These are phyloP conservation scores for Malassezia japonica DNA, from an alignment of 1,284 basidiomycete genomes.

Conservation along the genomic window DNA sequence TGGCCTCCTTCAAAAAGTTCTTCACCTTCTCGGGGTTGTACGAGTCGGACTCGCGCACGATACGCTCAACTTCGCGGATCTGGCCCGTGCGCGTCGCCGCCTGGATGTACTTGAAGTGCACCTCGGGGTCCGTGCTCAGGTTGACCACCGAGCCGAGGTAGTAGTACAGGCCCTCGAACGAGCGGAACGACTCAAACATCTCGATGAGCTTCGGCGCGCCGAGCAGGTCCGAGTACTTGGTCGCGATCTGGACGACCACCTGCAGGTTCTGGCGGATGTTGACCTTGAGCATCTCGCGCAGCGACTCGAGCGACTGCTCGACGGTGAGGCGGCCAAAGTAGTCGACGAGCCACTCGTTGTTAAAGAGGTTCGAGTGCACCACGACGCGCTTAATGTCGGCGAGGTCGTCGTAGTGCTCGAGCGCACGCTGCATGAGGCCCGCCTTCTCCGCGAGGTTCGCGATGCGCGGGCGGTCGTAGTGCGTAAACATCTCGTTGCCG, in stretches of 20 bases:
- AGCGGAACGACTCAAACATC: conserved; percentile 98
- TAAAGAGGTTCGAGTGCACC: conserved; percentile 80
- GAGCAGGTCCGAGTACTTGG: conserved; percentile 96
- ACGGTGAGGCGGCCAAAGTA: conserved; percentile 97
- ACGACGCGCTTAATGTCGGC: conserved; percentile 97
- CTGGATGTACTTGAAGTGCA: conserved; percentile 99
- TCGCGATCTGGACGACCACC: conserved; percentile 93
- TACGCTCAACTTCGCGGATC: conserved; percentile 96
- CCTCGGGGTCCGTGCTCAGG: conserved; percentile 87
- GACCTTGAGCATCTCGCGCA: conserved; percentile 92
- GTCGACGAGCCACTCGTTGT: conserved; percentile 88
- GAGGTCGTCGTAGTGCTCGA: conserved; percentile 92
- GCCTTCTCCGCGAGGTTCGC: conserved; percentile 99
- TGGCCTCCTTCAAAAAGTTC: conserved; percentile 95
- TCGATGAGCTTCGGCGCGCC: conserved; percentile 96
- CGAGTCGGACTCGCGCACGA: conserved; percentile 90
- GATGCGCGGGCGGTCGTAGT: conserved; percentile 92
- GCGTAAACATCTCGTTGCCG: conserved; percentile 95
- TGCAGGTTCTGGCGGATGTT: conserved; percentile 98
- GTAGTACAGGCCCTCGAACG: conserved; percentile 95
- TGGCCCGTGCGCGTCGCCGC: conserved; percentile 96
- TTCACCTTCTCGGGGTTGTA: conserved; percentile 99
- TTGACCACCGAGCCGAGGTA: conserved; percentile 96
- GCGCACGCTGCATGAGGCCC: conserved; percentile 82
- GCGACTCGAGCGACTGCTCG: conserved; percentile 92